These are phyloP conservation scores for Trametes versicolor DNA, from an alignment of 1,284 basidiomycete genomes.

Conservation along the genomic window DNA sequence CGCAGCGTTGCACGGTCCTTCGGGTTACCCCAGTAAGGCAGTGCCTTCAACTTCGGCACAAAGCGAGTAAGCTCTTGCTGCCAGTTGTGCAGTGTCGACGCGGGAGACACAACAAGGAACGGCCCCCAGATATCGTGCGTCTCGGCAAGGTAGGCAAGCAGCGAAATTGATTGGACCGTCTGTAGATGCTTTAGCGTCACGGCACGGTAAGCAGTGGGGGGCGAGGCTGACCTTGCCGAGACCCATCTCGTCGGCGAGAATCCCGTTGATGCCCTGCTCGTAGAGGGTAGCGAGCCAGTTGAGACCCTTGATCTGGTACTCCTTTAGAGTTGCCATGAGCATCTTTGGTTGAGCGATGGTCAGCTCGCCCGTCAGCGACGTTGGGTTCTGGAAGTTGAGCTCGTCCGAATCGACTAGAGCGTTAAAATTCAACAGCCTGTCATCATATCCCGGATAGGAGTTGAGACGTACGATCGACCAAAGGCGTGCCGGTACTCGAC, in stretches of 20 bases:
- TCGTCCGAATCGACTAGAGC: conserved; percentile 91
- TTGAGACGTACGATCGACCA: conserved; percentile 69
- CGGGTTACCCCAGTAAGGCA: conserved; percentile 99
- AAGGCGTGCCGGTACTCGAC: conserved; percentile 45
- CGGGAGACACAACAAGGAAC: conserved; percentile 98
- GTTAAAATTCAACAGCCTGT: neutral
- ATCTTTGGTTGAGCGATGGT: conserved; percentile 95
- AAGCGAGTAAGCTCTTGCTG: conserved; percentile 98
- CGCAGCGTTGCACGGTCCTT: conserved; percentile 96
- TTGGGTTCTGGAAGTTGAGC: conserved; percentile 99
- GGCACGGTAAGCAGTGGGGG: neutral
- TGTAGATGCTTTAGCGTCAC: conserved; percentile 46
- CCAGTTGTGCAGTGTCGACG: conserved; percentile 99
- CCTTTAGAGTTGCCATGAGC: conserved; percentile 97
- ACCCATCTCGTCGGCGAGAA: conserved; percentile 99
- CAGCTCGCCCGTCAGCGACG: conserved; percentile 88
- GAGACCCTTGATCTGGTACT: conserved; percentile 98
- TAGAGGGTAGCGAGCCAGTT: conserved; percentile 99
- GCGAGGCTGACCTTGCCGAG: conserved; percentile 83
- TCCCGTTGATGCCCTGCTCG: conserved; percentile 99
- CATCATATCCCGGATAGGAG: neutral
- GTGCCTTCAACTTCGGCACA: conserved; percentile 91
- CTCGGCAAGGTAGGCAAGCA: conserved; percentile 97
- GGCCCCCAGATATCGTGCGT: conserved; percentile 99
- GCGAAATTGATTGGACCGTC: conserved; percentile 99